Conservation (phyloP, 1,284 basidiomycete species). For the Rhizoctonia solani region DNA sequence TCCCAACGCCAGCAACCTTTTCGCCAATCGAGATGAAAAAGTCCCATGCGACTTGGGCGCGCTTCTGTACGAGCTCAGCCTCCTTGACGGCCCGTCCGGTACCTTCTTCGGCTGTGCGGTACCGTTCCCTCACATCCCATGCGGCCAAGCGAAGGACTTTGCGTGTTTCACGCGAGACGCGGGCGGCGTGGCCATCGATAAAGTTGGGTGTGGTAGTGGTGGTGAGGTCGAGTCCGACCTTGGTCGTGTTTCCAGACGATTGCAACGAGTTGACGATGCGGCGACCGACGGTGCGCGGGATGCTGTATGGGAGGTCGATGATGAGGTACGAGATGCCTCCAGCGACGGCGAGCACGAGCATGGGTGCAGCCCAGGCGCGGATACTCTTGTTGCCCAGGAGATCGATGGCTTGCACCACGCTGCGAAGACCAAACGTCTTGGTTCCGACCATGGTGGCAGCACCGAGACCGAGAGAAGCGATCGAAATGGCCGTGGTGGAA, state of each 20-base stretch:
- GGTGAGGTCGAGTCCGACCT: slow-evolving; percentile 46
- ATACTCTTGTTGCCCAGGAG: slow-evolving; percentile 81
- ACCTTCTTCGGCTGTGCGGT: slow-evolving; percentile 80
- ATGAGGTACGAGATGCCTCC: slow-evolving; percentile 84
- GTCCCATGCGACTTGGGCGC: slow-evolving; percentile 69
- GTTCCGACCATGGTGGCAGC: slow-evolving; percentile 87
- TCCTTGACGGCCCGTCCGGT: slow-evolving; percentile 73
- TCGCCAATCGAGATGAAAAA: slow-evolving; percentile 68
- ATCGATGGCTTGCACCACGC: slow-evolving; percentile 79
- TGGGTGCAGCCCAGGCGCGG: slow-evolving; percentile 86
- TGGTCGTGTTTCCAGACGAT: slow-evolving; percentile 45
- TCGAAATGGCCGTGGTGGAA: slow-evolving; percentile 68
- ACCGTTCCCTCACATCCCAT: slow-evolving; percentile 88
- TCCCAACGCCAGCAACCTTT: slow-evolving; percentile 59
- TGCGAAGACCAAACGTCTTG: slow-evolving; percentile 75
- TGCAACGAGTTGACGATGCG: slow-evolving; percentile 67
- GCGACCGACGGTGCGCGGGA: slow-evolving; percentile 90
- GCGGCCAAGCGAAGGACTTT: slow-evolving; percentile 93
- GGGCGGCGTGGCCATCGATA: slow-evolving; percentile 68
- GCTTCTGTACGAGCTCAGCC: slow-evolving; percentile 74
- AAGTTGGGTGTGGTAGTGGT: slow-evolving; percentile 51
- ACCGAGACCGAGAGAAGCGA: slow-evolving; percentile 79
- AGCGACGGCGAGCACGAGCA: slow-evolving; percentile 74
- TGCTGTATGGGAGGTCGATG: slow-evolving; percentile 84
- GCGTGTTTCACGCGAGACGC: slow-evolving; percentile 85